phyloP scores from a whole-genome alignment of 1,284 basidiomycete genomes.

The Sporisorium iseilematis-ciliati region DNA sequence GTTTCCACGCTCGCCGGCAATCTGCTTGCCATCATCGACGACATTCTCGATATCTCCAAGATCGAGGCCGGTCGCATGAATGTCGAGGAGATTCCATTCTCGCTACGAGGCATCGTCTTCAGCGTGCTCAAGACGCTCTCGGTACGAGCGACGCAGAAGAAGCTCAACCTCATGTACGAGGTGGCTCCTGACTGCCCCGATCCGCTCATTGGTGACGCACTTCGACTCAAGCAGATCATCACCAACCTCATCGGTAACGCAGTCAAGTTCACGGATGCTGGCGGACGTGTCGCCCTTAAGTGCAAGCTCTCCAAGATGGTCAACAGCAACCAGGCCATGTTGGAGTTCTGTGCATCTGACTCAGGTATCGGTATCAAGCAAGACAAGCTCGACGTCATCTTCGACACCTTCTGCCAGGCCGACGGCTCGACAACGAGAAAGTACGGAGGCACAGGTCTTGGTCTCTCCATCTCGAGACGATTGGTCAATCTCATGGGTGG shows the following conservation, averaged over 20 bases:
- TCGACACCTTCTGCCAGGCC: slow-evolving; percentile 99
- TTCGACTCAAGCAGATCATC: slow-evolving; percentile 75
- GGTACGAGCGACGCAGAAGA: slow-evolving; percentile 96
- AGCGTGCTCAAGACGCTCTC: slow-evolving; percentile 98
- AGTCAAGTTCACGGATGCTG: slow-evolving; percentile 80
- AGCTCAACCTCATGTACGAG: slow-evolving; percentile 95
- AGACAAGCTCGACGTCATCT: slow-evolving; percentile 98
- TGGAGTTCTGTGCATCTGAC: slow-evolving; percentile 97
- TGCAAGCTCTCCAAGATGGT: slow-evolving; percentile 77
- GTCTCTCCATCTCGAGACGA: slow-evolving; percentile 79
- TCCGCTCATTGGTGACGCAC: slow-evolving; percentile 94
- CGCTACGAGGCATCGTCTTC: slow-evolving; percentile 95
- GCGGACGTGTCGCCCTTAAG: slow-evolving; percentile 91
- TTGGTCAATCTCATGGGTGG: slow-evolving; percentile 98
- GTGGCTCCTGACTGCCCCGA: slow-evolving; percentile 96
- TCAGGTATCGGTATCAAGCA: slow-evolving; percentile 99
- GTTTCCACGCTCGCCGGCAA: slow-evolving; percentile 95
- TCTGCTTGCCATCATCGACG: slow-evolving; percentile 87
- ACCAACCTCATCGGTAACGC: slow-evolving; percentile 66
- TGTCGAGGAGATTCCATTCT: slow-evolving; percentile 98
- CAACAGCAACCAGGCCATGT: slow-evolving; percentile 82
- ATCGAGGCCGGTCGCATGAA: slow-evolving; percentile 97
- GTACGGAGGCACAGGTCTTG: slow-evolving; percentile 97
- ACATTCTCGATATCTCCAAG: slow-evolving; percentile 70
- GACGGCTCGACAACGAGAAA: slow-evolving; percentile 80